Evolutionary conservation across 1,284 basidiomycete species (phyloP).

Genomic region (Cutaneotrichosporon cyanovorans): DNA sequence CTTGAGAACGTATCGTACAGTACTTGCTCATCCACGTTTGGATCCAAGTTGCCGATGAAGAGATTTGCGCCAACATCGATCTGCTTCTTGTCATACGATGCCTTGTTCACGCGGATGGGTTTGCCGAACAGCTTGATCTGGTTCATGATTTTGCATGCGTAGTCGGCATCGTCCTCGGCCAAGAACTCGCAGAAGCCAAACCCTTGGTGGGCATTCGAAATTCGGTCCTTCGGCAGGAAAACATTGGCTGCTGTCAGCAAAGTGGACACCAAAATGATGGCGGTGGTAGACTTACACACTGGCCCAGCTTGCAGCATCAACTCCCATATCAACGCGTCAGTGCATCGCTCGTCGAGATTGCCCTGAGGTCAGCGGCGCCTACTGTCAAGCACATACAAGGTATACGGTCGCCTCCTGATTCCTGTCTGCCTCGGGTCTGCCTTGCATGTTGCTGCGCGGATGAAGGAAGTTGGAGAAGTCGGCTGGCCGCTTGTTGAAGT

Average conservation of each 20-base stretch:
- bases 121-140: slow-evolving; percentile 99
- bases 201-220: slow-evolving; percentile 95
- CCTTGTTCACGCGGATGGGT: slow-evolving; percentile 96
- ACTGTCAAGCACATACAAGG: slow-evolving; percentile 50
- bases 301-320: slow-evolving; percentile 97
- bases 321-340: slow-evolving; percentile 94
- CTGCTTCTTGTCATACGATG: slow-evolving; percentile 93
- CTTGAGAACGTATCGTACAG: slow-evolving; percentile 92
- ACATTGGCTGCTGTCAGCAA: slow-evolving; percentile 65
- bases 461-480: background rate
- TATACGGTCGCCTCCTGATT: slow-evolving; percentile 95
- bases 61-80: slow-evolving; percentile 96
- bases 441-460: slow-evolving; percentile 21
- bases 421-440: slow-evolving; percentile 66
- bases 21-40: slow-evolving; percentile 84
- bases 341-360: slow-evolving; percentile 89
- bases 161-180: slow-evolving; percentile 96
- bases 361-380: slow-evolving; percentile 55
- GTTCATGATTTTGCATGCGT: slow-evolving; percentile 99
- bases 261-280: background rate
- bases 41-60: slow-evolving; percentile 91
- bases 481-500: background rate
- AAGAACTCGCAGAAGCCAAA: slow-evolving; percentile 99
- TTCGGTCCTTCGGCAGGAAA: slow-evolving; percentile 97
- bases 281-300: slow-evolving; percentile 59